A percentile compares a stretch with the other conserved stretches of the same genome.
phyloP scores from a whole-genome alignment of 1,284 basidiomycete genomes.

The Moesziomyces antarcticus region DNA sequence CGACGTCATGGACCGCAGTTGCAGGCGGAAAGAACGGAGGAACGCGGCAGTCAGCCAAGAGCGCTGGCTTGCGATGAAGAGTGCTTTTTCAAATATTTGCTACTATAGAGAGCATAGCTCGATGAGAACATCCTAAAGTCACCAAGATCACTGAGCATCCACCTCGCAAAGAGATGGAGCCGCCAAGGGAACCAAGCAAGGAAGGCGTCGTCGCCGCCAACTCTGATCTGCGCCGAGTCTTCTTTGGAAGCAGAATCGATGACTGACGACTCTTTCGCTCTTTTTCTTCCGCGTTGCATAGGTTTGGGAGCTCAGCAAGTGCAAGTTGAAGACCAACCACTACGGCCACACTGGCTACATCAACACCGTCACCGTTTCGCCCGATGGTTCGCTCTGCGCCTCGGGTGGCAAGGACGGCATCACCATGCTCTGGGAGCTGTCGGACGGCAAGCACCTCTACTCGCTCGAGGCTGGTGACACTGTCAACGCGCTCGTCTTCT shows the following conservation, averaged over 20 bases:
- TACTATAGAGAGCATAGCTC: constrained; percentile 79
- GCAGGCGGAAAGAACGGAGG: constrained; percentile 34
- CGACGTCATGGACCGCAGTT: constrained; percentile 64
- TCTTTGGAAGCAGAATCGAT: not conserved
- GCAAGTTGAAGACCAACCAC: constrained; percentile 99
- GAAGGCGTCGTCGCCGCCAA: not conserved
- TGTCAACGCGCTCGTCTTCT: constrained; percentile 99
- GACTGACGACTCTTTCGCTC: constrained; percentile 5
- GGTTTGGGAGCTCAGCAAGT: constrained; percentile 99
- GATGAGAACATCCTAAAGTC: constrained; percentile 77
- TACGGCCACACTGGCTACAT: constrained; percentile 99
- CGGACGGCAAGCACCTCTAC: constrained; percentile 99
- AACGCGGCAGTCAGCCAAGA: not conserved
- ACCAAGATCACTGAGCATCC: constrained; percentile 79
- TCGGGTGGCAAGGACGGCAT: constrained; percentile 97
- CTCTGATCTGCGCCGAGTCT: constrained; percentile 7
- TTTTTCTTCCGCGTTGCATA: constrained; percentile 66
- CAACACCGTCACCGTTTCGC: constrained; percentile 98
- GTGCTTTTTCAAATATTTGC: constrained; percentile 75
- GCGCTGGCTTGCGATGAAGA: constrained; percentile 67
- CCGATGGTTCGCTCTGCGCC: constrained; percentile 97
- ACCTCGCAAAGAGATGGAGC: constrained; percentile 8
- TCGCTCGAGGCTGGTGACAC: constrained; percentile 98
- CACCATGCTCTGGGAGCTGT: constrained; percentile 99
- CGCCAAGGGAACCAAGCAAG: constrained; percentile 4